Base-by-base conservation (phyloP, 441 rosid genomes). In the Syzygium malaccense region DNA sequence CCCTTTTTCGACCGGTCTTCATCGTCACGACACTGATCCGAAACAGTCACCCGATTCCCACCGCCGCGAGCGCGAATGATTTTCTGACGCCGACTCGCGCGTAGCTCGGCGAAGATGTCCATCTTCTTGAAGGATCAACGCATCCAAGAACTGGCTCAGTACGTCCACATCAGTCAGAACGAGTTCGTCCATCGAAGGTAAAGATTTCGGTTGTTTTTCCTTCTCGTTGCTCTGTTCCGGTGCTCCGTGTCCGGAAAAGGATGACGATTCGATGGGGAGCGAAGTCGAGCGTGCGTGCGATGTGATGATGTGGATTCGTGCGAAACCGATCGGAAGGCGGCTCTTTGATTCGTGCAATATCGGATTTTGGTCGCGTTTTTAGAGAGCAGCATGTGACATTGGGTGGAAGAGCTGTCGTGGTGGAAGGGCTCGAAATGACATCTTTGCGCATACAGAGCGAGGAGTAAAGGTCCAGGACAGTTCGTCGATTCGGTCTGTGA, bases 111-210 rank as follows among this genome's bases (percentile, higher is more conserved):
- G 83, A 71, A 37, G 83, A 71, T 88, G 86, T 75, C 37, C 75
- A 53, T 55, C 37, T 48, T 51, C 53, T 87, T 92, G 68, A 85
- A 93, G 96, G 96, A 95, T 90, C 95, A 87, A 79, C 94, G 94
- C 89, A 90, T 85, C 58, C 94, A 92, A 78, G 94, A 90, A 55
- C 85, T 92, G 88, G 94, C 93, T 19, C 92, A 91, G 8, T 96
- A 94, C n/a, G 95, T 93, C 80, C 96, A 95, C 88, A 93, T 96
- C 71, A 90, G 90, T 88, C 95, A 94, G 88, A 97, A 97, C 88
- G 96, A 95, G 80, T 96, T 96, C 90, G 91, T 92, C 4, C 90
- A 94, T 87, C 93, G 98, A 87, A 95, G 94, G 99, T 97, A 91
- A 91, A 89, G 92, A 4, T 87, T 11, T 54, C 79, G 3, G 48